Evolutionary conservation across 805 yeast species (phyloP).

Genomic region (Naumovozyma castellii): DNA sequence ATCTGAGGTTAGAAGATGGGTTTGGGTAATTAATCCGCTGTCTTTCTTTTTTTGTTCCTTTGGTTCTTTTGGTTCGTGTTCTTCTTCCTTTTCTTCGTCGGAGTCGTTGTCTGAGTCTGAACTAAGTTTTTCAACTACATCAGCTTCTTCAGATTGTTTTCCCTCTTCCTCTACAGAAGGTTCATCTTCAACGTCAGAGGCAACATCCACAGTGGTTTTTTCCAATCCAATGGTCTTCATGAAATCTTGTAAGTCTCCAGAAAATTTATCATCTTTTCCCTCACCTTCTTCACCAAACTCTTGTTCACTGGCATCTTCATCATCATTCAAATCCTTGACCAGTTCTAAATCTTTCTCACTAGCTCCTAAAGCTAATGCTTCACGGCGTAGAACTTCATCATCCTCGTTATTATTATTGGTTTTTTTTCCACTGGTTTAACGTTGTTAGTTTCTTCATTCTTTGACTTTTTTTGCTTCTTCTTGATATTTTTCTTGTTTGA

Average conservation of each 20-base stretch:
- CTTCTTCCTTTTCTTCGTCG: slow-evolving; percentile 21
- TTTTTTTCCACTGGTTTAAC: slow-evolving; percentile 16
- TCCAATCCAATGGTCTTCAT: slow-evolving; percentile 62
- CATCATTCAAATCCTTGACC: slow-evolving; percentile 45
- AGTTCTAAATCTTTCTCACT: slow-evolving; percentile 70
- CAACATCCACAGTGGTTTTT: slow-evolving; percentile 28
- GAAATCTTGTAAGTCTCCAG: slow-evolving; percentile 48
- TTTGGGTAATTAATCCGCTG: slow-evolving; percentile 28
- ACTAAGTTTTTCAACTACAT: slow-evolving; percentile 14
- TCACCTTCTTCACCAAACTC: slow-evolving; percentile 31
- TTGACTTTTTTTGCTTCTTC: slow-evolving; percentile 14
- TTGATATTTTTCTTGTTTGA: slow-evolving; percentile 18
- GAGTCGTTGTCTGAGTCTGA: slow-evolving; percentile 20
- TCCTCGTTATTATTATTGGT: slow-evolving; percentile 13
- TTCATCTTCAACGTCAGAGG: slow-evolving; percentile 24
- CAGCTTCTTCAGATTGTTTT: slow-evolving; percentile 15
- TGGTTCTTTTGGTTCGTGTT: slow-evolving; percentile 20
- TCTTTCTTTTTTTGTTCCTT: slow-evolving; percentile 17
- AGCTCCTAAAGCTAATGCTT: slow-evolving; percentile 78
- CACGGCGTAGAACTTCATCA: slow-evolving; percentile 42
- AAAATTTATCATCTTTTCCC: slow-evolving; percentile 33
- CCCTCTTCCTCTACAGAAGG: slow-evolving; percentile 16
- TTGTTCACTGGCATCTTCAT: slow-evolving; percentile 35
- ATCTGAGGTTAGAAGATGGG: slow-evolving; percentile 40
- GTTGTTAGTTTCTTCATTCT: slow-evolving; percentile 10